phyloP scores from a whole-genome alignment of 208 protist species.

The Trypanosoma rangeli region DNA sequence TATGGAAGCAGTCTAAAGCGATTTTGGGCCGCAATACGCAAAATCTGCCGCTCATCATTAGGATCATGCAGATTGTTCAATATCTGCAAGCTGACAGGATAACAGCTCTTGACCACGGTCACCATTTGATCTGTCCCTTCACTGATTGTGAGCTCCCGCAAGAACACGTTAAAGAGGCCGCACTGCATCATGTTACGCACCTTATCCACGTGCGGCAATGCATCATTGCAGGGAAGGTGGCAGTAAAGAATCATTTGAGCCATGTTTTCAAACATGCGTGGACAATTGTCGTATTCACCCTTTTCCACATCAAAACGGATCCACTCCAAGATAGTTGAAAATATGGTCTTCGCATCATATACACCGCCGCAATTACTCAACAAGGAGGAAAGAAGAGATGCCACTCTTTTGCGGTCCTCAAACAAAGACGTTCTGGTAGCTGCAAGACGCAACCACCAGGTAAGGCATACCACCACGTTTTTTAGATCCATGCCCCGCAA shows the following conservation, averaged over 20 bases:
- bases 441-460: conserved; percentile 79
- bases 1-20: conserved; percentile 74
- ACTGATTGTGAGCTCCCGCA: conserved; percentile 57
- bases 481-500: conserved; percentile 57
- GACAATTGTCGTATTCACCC: conserved; percentile 68
- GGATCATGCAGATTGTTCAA: conserved; percentile 44
- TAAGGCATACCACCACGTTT: conserved; percentile 77
- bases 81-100: conserved; percentile 38
- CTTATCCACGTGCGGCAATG: conserved; percentile 42
- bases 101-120: conserved; percentile 62
- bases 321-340: conserved; percentile 71
- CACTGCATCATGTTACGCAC: conserved; percentile 63
- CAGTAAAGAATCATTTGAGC: conserved; percentile 71
- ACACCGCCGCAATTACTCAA: conserved; percentile 42
- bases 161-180: conserved; percentile 76
- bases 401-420: conserved; percentile 58
- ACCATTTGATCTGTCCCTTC: conserved; percentile 64
- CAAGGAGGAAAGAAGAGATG: conserved; percentile 52
- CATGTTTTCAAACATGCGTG: conserved; percentile 83
- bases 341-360: conserved; percentile 36
- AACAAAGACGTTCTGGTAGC: conserved; percentile 57
- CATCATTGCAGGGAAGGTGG: conserved; percentile 43
- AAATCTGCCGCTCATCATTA: conserved; percentile 31
- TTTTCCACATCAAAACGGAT: conserved; percentile 81
- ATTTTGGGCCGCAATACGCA: conserved; percentile 60